These are phyloP conservation scores for Lachnellula cervina DNA, from an alignment of 2,329 filamentous ascomycete genomes.

Conservation along the genomic window DNA sequence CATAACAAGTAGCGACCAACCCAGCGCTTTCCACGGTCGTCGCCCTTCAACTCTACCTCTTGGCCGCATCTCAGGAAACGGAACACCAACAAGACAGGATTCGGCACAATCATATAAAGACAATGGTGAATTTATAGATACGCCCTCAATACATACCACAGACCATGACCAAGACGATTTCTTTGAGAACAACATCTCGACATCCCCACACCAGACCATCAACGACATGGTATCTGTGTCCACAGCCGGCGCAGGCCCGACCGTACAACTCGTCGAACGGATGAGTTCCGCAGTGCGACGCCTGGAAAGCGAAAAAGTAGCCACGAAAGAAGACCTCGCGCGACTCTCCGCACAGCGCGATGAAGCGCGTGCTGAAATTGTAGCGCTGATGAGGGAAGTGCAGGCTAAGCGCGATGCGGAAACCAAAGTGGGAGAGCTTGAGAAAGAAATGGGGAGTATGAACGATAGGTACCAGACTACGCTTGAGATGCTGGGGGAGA, in stretches of 20 bases:
- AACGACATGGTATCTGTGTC: slow-evolving; percentile 86
- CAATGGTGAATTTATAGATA: slow-evolving; percentile 19
- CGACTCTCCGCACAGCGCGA: slow-evolving; percentile 82
- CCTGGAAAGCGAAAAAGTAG: slow-evolving; percentile 86
- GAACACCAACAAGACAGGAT: slow-evolving; percentile 29
- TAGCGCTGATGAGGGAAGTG: slow-evolving; percentile 79
- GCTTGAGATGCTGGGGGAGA: slow-evolving; percentile 91
- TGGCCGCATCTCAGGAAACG: slow-evolving; percentile 24
- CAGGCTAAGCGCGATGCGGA: slow-evolving; percentile 63
- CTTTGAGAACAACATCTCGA: slow-evolving; percentile 50
- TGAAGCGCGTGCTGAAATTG: slow-evolving; percentile 87
- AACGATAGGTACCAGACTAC: slow-evolving; percentile 82
- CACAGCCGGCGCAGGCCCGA: slow-evolving; percentile 84
- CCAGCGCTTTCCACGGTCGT: slow-evolving; percentile 18
- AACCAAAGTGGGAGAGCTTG: slow-evolving; percentile 57
- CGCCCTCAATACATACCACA: slow-evolving; percentile 23
- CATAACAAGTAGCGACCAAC: slow-evolving; percentile 24
- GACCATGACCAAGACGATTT: slow-evolving; percentile 41
- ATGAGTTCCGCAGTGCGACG: slow-evolving; percentile 92
- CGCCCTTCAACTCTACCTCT: slow-evolving; percentile 24
- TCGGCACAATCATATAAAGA: slow-evolving; percentile 25
- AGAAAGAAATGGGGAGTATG: slow-evolving; percentile 63
- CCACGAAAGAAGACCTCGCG: slow-evolving; percentile 77
- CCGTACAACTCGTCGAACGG: slow-evolving; percentile 89
- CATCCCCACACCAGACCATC: slow-evolving; percentile 63